These are phyloP conservation scores for Raffaelea ambrosiae DNA, from an alignment of 2,329 filamentous ascomycete genomes.

Conservation along the genomic window DNA sequence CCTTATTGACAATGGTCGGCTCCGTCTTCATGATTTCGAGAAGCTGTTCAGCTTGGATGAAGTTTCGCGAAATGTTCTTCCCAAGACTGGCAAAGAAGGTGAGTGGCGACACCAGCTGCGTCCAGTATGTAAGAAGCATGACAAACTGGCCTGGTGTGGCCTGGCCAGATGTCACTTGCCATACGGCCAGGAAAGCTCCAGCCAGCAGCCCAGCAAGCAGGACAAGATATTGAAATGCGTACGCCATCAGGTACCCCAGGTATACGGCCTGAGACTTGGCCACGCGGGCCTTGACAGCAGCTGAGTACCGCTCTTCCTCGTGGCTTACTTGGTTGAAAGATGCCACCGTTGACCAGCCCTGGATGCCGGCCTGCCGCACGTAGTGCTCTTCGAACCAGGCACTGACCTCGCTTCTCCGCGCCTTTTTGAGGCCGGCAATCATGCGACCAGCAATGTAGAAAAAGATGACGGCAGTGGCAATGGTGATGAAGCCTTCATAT, in stretches of 20 bases:
- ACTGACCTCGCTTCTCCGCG: conserved; percentile 41
- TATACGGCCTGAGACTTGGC: conserved; percentile 28
- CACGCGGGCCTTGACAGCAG: conserved; percentile 35
- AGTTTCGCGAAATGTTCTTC: conserved; percentile 45
- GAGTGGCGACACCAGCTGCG: conserved; percentile 60
- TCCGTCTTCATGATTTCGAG: conserved; percentile 50
- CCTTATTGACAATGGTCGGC: conserved; percentile 44
- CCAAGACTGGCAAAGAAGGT: conserved; percentile 58
- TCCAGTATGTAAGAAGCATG: conserved; percentile 65
- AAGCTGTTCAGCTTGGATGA: conserved; percentile 50
- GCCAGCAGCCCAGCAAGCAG: conserved; percentile 63
- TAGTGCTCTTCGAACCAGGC: conserved; percentile 48
- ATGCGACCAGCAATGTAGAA: conserved; percentile 44
- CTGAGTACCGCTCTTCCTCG: conserved; percentile 44
- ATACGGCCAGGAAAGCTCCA: conserved; percentile 50
- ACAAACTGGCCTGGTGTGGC: conserved; percentile 61
- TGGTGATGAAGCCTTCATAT: conserved; percentile 54
- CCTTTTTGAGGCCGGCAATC: conserved; percentile 39
- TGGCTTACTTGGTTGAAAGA: conserved; percentile 52
- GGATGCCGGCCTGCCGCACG: conserved; percentile 45
- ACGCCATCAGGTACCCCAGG: conserved; percentile 39
- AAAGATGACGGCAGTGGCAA: conserved; percentile 49
- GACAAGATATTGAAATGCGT: conserved; percentile 51
- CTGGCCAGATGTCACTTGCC: conserved; percentile 54
- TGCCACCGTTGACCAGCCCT: conserved; percentile 51